Conservation (phyloP, 169 alveolate genomes). For the Plasmodium gaboni region DNA sequence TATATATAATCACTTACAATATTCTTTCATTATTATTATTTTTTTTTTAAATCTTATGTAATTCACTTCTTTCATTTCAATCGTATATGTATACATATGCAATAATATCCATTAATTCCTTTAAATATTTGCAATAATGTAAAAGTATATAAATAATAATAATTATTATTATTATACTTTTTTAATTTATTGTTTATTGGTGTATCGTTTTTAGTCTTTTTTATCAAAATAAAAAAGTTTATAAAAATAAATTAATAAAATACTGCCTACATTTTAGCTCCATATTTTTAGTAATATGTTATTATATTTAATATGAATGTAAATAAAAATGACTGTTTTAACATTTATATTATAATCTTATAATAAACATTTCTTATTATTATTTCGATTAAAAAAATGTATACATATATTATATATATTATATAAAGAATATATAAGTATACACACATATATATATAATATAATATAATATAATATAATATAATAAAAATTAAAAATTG, state of each 20-base stretch:
- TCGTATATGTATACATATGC: too few relatives aligned
- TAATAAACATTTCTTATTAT: constrained; percentile 29
- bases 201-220: not conserved
- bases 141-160: too few relatives aligned
- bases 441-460: constrained; percentile 27
- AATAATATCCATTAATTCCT: too few relatives aligned
- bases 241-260: not conserved
- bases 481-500: constrained; percentile 42
- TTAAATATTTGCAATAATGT: too few relatives aligned
- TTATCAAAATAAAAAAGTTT: constrained; percentile 5
- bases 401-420: too few relatives aligned
- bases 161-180: too few relatives aligned
- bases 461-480: not conserved
- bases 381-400: constrained; percentile 5
- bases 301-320: constrained; percentile 1
- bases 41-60: too few relatives aligned
- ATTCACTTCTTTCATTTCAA: too few relatives aligned
- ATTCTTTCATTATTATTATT: too few relatives aligned
- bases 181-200: too few relatives aligned
- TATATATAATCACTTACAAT: too few relatives aligned
- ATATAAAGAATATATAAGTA: constrained; percentile 8
- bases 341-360: constrained; percentile 19
- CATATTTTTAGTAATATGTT: not conserved
- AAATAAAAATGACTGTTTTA: constrained; percentile 33
- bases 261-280: not conserved